Conservation (phyloP, 2,329 filamentous ascomycete species). For the Didymella arachidicola region DNA sequence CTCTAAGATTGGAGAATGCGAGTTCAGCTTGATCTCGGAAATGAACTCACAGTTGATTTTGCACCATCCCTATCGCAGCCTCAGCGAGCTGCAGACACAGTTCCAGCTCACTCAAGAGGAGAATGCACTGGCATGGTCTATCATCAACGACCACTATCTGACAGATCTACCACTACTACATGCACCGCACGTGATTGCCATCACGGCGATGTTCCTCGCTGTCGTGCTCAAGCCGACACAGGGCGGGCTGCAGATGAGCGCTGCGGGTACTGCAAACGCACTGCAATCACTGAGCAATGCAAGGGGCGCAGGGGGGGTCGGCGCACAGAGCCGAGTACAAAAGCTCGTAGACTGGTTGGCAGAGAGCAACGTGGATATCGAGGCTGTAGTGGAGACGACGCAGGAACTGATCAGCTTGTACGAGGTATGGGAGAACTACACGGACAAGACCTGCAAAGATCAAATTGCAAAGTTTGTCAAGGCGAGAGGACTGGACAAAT, state of each 20-base stretch:
- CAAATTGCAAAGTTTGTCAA: slow-evolving; percentile 69
- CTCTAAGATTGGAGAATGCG: slow-evolving; percentile 88
- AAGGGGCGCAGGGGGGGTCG: slow-evolving; percentile 36
- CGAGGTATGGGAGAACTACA: slow-evolving; percentile 74
- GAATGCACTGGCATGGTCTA: slow-evolving; percentile 75
- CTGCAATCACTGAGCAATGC: slow-evolving; percentile 49
- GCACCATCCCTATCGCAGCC: slow-evolving; percentile 87
- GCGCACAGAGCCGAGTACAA: slow-evolving; percentile 62
- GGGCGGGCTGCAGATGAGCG: slow-evolving; percentile 55
- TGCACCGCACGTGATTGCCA: slow-evolving; percentile 85
- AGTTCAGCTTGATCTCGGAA: slow-evolving; percentile 90
- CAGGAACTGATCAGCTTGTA: slow-evolving; percentile 93
- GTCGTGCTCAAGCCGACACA: slow-evolving; percentile 79
- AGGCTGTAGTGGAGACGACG: slow-evolving; percentile 84
- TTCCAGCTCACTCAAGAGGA: slow-evolving; percentile 81
- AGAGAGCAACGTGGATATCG: slow-evolving; percentile 84
- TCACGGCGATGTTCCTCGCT: slow-evolving; percentile 83
- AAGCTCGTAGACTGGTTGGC: slow-evolving; percentile 82
- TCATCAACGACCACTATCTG: slow-evolving; percentile 92
- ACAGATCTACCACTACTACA: slow-evolving; percentile 89
- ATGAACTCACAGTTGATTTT: slow-evolving; percentile 89
- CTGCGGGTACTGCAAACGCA: slow-evolving; percentile 51
- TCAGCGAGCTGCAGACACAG: slow-evolving; percentile 73
- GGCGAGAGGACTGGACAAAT: slow-evolving; percentile 65
- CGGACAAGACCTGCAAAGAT: slow-evolving; percentile 70